These are phyloP conservation scores for Neonothopanus nambi DNA, from an alignment of 1,284 basidiomycete genomes.

Conservation along the genomic window DNA sequence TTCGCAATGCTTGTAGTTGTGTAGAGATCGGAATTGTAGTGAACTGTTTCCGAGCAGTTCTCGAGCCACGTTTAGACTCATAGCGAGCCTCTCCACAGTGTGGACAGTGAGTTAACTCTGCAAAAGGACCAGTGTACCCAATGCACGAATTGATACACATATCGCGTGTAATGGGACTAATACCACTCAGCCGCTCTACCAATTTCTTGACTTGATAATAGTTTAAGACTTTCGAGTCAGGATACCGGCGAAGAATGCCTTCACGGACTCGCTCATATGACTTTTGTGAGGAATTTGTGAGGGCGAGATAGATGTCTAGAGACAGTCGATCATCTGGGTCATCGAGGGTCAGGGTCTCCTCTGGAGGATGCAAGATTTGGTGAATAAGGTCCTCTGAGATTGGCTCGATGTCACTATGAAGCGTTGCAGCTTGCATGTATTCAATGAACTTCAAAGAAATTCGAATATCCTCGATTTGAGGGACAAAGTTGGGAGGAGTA, in stretches of 20 bases:
- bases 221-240: not conserved
- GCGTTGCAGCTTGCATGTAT: not conserved
- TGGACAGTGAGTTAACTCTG: not conserved
- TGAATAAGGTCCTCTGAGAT: not conserved
- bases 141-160: constrained; percentile 4
- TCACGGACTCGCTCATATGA: constrained; percentile 4
- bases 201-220: not conserved
- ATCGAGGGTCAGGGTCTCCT: not conserved
- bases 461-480: constrained; percentile 4
- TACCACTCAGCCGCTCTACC: not conserved
- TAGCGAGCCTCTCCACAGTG: constrained; percentile 3
- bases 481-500: constrained; percentile 8
- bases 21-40: constrained; percentile 22
- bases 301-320: constrained; percentile 11
- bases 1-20: constrained; percentile 23
- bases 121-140: not conserved
- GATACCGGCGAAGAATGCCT: constrained; percentile 3
- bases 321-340: constrained; percentile 10
- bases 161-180: not conserved
- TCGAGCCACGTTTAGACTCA: not conserved
- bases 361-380: not conserved
- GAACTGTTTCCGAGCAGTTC: constrained; percentile 16
- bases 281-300: constrained; percentile 1
- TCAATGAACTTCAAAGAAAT: constrained; percentile 8
- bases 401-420: constrained; percentile 5